Evolutionary conservation across 345 rosid genomes (phyloP), one percentile per base, ranked within the genome.

Genomic region (Bruguiera parviflora): DNA sequence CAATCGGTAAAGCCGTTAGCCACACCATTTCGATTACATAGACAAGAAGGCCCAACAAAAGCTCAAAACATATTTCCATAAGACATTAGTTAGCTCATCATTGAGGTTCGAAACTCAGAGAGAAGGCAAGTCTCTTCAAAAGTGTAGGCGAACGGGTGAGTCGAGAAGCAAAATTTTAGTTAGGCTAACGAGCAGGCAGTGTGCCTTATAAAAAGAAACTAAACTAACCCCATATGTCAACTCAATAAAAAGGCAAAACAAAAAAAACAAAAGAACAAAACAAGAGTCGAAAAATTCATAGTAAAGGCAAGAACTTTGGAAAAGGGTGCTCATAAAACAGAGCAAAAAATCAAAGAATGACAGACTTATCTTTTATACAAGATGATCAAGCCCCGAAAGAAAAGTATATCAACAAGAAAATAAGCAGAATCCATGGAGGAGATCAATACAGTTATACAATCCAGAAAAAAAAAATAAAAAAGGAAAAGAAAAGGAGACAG

Each of bases 321-420:
- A 67, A 73, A 56, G 53, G 37, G 33, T 68, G 15, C n/a, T 58
- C 47, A 19, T 56, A 64, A 5, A 58, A 31, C 13, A 31, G 28
- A 37, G 18, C 33, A 66, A 43, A 24, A 20, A 69, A 47, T 61
- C 69, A 9, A 65, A 35, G 24, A n/a, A 63, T 43, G 49, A 27
- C 25, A 21, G 32, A 18, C 18, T 33, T 33, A 65, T 24, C 32
- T 3, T 56, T 55, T 59, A 22, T 31, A 8, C 29, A 29, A 43
- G 58, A 51, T 61, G 68, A 66, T 33, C 46, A 63, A 67, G 70
- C 53, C 65, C 55, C 58, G 64, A 22, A 52, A 75, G 49, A 29
- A 69, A 22, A 63, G 39, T 29, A 53, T 39, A 19, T 19, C 24
- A 15, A 27, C 59, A 19, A 51, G 39, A 31, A 21, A 58, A 57